Evolutionary conservation across 208 protist genomes (phyloP).

Genomic region (Wallacemonas sp.): DNA sequence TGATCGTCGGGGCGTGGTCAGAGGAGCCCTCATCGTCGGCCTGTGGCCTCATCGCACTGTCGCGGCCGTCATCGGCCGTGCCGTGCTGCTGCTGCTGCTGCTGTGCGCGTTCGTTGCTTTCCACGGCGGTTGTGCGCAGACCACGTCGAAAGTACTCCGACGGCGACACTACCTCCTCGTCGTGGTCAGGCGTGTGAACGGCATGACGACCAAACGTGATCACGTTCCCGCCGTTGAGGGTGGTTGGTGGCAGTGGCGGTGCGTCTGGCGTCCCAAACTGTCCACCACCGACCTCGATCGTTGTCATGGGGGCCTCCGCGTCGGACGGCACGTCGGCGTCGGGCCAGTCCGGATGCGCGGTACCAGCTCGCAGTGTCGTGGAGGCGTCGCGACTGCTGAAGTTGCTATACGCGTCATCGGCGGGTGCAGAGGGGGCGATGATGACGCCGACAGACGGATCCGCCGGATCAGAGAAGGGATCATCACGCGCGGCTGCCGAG

Average conservation of each 20-base stretch:
- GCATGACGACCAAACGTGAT: too few relatives aligned
- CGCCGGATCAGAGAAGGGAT: conserved; percentile 1
- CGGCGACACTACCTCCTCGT: neutral
- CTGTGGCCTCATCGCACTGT: too few relatives aligned
- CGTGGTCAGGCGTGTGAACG: too few relatives aligned
- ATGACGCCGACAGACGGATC: neutral
- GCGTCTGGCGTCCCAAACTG: neutral
- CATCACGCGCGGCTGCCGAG: neutral
- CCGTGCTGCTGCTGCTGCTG: too few relatives aligned
- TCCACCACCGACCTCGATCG: conserved; percentile 3
- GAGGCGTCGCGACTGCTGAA: neutral
- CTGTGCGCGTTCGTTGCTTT: too few relatives aligned
- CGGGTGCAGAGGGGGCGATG: neutral
- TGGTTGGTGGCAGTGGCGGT: neutral
- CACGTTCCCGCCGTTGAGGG: neutral
- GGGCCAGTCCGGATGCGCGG: too few relatives aligned
- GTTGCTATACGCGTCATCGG: neutral
- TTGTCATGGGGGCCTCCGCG: neutral
- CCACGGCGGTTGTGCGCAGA: too few relatives aligned
- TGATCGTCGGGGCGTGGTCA: too few relatives aligned
- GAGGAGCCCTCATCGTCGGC: too few relatives aligned
- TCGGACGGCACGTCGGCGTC: neutral
- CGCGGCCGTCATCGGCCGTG: too few relatives aligned
- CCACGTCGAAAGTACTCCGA: conserved; percentile 11
- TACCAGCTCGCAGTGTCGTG: too few relatives aligned